Conservation (phyloP, 1,284 basidiomycete species). For the Ustilago hordei region DNA sequence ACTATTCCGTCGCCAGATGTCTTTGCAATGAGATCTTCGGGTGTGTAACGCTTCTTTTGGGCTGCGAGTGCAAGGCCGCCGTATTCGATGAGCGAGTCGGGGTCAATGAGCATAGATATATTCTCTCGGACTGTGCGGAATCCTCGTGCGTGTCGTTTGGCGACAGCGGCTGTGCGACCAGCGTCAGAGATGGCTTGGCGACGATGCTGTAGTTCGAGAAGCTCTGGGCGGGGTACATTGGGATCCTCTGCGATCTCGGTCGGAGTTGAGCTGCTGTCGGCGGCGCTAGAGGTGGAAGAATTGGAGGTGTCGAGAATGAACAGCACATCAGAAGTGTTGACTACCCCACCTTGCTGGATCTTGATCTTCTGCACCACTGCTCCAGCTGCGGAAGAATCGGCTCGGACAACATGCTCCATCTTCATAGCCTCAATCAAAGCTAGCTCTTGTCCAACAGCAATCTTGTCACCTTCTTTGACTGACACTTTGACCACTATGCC, state of each 20-base stretch:
- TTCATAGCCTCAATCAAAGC: constrained; percentile 81
- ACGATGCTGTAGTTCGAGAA: constrained; percentile 22
- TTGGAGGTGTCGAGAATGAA: constrained; percentile 17
- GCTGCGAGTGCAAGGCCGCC: constrained; percentile 51
- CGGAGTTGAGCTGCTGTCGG: not conserved
- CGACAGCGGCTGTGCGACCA: constrained; percentile 21
- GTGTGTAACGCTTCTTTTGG: constrained; percentile 20
- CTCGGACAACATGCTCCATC: constrained; percentile 72
- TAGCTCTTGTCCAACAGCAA: constrained; percentile 73
- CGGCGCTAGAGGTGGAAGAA: not conserved
- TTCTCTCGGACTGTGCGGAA: constrained; percentile 53
- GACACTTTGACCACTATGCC: constrained; percentile 33
- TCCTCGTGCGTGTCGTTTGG: constrained; percentile 45
- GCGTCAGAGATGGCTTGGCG: constrained; percentile 19
- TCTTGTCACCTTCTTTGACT: constrained; percentile 63
- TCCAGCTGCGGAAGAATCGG: constrained; percentile 6
- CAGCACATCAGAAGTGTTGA: constrained; percentile 29
- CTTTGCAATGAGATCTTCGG: constrained; percentile 22
- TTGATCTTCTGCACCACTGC: constrained; percentile 21
- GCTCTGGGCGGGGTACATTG: constrained; percentile 31
- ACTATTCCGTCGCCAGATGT: constrained; percentile 56
- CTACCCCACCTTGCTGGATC: constrained; percentile 25
- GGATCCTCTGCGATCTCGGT: constrained; percentile 20
- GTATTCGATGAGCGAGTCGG: constrained; percentile 47
- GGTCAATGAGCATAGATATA: constrained; percentile 39